Evolutionary conservation across 2,329 filamentous ascomycete genomes (phyloP), one percentile per base, ranked within the genome.

Genomic region (Claviceps lovelessii): DNA sequence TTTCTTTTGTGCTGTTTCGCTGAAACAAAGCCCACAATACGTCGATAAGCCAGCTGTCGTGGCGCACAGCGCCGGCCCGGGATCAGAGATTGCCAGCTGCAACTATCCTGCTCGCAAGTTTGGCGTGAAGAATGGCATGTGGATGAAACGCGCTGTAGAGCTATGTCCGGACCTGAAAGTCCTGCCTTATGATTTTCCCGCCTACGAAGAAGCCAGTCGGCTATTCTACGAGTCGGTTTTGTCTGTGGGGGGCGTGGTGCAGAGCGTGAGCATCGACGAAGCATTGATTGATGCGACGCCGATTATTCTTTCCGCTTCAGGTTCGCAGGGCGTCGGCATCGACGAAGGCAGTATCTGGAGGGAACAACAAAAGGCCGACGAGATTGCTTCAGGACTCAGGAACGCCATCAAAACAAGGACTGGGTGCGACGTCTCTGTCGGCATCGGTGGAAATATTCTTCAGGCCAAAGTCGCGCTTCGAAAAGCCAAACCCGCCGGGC

Each of bases 51-150:
- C 94, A 0, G 83, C 86, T 2, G 93, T 88, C 0, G 87, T 98
- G 39, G 91, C 93, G 4, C 93, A 98, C 64, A 86, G 91, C 5
- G 79, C 78, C 48, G 91, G 91, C 0, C 81, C 80, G 29, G 89
- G 88, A 0, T 95, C 91, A 0, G 93, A 98, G 65, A 97, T 98
- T 63, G 93, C 93, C 28, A 96, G 90, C 59, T 98, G 93, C 70
- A 98, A 98, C 63, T 98, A 98, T 65, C 83, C 86, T 23, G 93
- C 94, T 7, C 82, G 93, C 42, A 77, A 80, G 37, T 93, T 84
- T 61, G 91, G 91, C 1, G 77, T 98, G 54, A 95, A 90, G 65
- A 98, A 98, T 61, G 94, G 94, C 42, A 98, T 97, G 93, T 98
- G 94, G 93, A 97, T 98, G 91, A 94, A 91, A 66, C 78, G 79